A percentile compares a stretch with the other conserved stretches of the same genome.
Conservation (phyloP, 495 filamentous ascomycete species). For the Podospora pseudoanserina region DNA sequence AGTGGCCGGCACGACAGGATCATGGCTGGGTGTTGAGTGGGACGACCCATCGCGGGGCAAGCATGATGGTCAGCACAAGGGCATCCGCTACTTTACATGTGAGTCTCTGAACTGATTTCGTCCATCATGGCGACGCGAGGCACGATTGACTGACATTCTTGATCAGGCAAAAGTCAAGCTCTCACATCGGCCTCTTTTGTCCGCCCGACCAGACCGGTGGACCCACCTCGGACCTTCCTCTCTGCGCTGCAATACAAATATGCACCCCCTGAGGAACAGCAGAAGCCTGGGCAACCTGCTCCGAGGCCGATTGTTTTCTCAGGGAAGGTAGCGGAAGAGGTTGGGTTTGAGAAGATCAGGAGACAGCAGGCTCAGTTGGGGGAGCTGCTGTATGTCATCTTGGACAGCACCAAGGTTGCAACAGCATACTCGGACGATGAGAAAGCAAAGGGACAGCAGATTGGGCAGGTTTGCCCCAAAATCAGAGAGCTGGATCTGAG, state of each 20-base stretch:
- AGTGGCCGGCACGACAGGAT: slow-evolving; percentile 69
- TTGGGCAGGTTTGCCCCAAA: slow-evolving; percentile 53
- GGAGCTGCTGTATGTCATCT: slow-evolving; percentile 73
- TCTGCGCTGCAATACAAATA: slow-evolving; percentile 83
- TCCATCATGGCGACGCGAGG: background rate
- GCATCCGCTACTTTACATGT: slow-evolving; percentile 83
- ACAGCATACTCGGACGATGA: slow-evolving; percentile 35
- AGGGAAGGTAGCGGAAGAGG: slow-evolving; percentile 84
- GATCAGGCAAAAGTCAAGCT: slow-evolving; percentile 59
- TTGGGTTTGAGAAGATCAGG: slow-evolving; percentile 92
- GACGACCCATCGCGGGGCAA: slow-evolving; percentile 82
- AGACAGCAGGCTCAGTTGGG: slow-evolving; percentile 70
- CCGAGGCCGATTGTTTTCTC: slow-evolving; percentile 62
- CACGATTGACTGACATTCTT: background rate
- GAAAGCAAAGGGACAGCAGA: slow-evolving; percentile 35
- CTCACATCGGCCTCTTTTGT: slow-evolving; percentile 80
- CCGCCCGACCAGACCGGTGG: slow-evolving; percentile 66
- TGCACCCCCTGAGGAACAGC: slow-evolving; percentile 41
- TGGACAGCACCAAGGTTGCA: slow-evolving; percentile 68
- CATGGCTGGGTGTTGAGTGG: slow-evolving; percentile 97
- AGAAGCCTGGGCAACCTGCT: background rate
- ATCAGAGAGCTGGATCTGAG: slow-evolving; percentile 83
- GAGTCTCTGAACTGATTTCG: slow-evolving; percentile 18
- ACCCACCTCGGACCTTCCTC: slow-evolving; percentile 66
- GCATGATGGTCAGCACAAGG: slow-evolving; percentile 79